These are phyloP conservation scores for Globisporangium cystogenes DNA, from an alignment of 352 stramenopile genomes.

Conservation along the genomic window DNA sequence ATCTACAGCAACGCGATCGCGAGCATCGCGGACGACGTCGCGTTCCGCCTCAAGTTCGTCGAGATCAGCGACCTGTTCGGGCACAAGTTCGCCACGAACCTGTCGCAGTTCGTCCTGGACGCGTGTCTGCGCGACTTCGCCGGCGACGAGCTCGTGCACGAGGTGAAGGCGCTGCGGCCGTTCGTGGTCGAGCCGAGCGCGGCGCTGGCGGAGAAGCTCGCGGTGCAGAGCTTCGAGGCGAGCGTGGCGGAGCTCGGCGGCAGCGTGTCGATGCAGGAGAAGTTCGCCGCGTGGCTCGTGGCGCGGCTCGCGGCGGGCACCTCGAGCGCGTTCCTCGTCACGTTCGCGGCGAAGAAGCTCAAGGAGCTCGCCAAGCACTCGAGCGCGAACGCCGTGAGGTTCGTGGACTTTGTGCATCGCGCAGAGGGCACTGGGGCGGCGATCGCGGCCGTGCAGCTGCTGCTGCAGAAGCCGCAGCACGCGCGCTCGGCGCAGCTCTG, in stretches of 20 bases:
- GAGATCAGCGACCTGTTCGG: constrained; percentile 76
- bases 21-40: constrained; percentile 49
- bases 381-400: constrained; percentile 34
- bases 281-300: constrained; percentile 64
- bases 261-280: constrained; percentile 49
- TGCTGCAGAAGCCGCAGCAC: constrained; percentile 30
- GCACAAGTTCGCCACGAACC: constrained; percentile 37
- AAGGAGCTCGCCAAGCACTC: constrained; percentile 31
- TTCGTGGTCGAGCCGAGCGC: constrained; percentile 30
- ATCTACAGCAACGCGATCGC: constrained; percentile 71
- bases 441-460: constrained; percentile 30
- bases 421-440: constrained; percentile 46
- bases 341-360: constrained; percentile 50
- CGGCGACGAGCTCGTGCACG: constrained; percentile 44
- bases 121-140: constrained; percentile 58
- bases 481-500: constrained; percentile 40
- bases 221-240: constrained; percentile 53
- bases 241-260: constrained; percentile 32
- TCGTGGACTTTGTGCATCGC: constrained; percentile 70
- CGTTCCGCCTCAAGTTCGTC: constrained; percentile 75
- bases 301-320: constrained; percentile 33
- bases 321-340: constrained; percentile 40
- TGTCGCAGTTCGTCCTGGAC: constrained; percentile 70
- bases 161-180: constrained; percentile 44
- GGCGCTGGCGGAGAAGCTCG: constrained; percentile 34